A percentile compares a stretch with the other conserved stretches of the same genome.
These are phyloP conservation scores for Sporothrix pseudoabietina DNA, from an alignment of 2,329 filamentous ascomycete species.

Conservation along the genomic window DNA sequence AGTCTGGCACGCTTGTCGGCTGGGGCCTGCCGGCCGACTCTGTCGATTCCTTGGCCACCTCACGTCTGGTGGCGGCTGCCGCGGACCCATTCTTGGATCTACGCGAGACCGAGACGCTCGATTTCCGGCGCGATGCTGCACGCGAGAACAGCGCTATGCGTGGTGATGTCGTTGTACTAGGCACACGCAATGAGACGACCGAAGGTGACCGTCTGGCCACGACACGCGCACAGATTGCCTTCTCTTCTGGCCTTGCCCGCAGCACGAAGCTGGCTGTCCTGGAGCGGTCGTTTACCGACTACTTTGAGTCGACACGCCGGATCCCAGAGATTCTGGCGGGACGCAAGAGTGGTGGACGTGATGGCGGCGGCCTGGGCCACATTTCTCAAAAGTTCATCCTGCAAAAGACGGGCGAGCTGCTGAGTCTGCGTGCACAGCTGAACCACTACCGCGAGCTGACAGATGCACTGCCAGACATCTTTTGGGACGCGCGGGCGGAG, in stretches of 20 bases:
- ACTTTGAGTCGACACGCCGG: constrained; percentile 81
- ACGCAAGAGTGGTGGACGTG: constrained; percentile 36
- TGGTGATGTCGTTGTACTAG: constrained; percentile 87
- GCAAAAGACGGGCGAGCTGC: constrained; percentile 88
- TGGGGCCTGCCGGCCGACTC: constrained; percentile 84
- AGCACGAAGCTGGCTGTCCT: constrained; percentile 93
- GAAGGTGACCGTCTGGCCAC: constrained; percentile 54
- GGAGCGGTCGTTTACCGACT: constrained; percentile 77
- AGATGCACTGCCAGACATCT: constrained; percentile 90
- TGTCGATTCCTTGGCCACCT: constrained; percentile 68
- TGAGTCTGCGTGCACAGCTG: constrained; percentile 84
- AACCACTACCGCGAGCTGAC: constrained; percentile 98
- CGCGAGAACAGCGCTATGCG: constrained; percentile 77
- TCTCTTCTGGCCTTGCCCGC: constrained; percentile 88
- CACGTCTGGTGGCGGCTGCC: constrained; percentile 73
- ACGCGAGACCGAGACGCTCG: constrained; percentile 85
- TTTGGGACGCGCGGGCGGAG: constrained; percentile 91
- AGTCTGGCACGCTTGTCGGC: constrained; percentile 87
- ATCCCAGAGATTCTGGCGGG: constrained; percentile 78
- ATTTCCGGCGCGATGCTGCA: constrained; percentile 75
- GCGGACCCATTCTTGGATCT: constrained; percentile 69
- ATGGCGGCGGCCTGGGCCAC: constrained; percentile 46
- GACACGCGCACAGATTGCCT: constrained; percentile 90
- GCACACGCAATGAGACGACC: constrained; percentile 65
- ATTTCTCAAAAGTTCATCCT: constrained; percentile 79